Evolutionary conservation across 129 eudicot species (phyloP).

Genomic region (Flaveria ramosissima): DNA sequence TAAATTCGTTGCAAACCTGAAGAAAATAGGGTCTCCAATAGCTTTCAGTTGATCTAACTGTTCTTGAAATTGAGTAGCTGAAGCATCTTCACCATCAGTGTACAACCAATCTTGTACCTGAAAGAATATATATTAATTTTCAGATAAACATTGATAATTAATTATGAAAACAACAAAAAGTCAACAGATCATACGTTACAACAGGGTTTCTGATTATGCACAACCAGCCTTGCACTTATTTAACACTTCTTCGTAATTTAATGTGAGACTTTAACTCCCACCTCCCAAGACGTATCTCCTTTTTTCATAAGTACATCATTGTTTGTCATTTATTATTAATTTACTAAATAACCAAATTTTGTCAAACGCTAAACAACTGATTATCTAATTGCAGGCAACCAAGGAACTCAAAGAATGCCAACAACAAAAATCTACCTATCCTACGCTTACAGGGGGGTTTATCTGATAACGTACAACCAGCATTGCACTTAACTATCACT

Average conservation of each 20-base stretch:
- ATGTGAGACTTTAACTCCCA: background rate
- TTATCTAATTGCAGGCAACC: background rate
- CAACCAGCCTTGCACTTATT: background rate
- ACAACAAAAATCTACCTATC: too few species aligned
- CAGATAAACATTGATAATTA: background rate
- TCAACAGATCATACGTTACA: background rate
- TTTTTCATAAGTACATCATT: background rate
- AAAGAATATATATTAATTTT: conserved; percentile 16
- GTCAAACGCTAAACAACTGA: background rate
- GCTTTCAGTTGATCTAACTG: conserved; percentile 69
- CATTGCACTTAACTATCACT: too few species aligned
- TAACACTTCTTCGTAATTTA: background rate
- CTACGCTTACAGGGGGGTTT: too few species aligned
- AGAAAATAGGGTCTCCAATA: conserved; percentile 90
- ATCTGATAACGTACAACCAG: too few species aligned
- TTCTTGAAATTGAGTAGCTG: conserved; percentile 82
- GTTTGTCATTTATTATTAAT: background rate
- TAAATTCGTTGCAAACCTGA: conserved; percentile 50
- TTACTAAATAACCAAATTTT: background rate
- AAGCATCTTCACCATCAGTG: conserved; percentile 99
- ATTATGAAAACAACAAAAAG: background rate
- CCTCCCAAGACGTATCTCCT: background rate
- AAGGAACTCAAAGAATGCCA: too few species aligned
- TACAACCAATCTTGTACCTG: conserved; percentile 99
- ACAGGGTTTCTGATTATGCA: background rate